Percentiles rank a stretch among this genome's conserved stretches.
phyloP scores from a whole-genome alignment of 768 basidiomycete genomes.

The Kwoniella europaea region DNA sequence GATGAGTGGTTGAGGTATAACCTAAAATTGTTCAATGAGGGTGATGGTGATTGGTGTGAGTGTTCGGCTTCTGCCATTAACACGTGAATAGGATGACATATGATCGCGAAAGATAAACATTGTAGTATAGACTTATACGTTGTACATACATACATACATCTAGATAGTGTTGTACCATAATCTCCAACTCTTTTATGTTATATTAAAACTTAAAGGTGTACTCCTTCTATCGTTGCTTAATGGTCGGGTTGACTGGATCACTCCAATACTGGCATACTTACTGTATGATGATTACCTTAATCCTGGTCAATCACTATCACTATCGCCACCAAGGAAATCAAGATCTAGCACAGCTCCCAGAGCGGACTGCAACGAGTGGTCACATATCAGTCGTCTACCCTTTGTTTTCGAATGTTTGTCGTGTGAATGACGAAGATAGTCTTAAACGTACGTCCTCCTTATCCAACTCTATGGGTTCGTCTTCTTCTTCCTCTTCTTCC shows the following conservation, averaged over 20 bases:
- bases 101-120: too few relatives aligned
- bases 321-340: conserved; percentile 38
- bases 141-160: too few relatives aligned
- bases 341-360: conserved; percentile 38
- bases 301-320: conserved; percentile 17
- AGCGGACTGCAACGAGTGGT: conserved; percentile 29
- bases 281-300: background rate
- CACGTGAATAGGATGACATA: too few relatives aligned
- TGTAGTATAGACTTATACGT: too few relatives aligned
- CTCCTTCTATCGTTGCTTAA: background rate
- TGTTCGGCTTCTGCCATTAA: background rate
- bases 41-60: background rate
- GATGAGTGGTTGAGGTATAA: background rate
- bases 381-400: background rate
- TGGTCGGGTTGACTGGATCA: background rate
- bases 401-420: too few relatives aligned
- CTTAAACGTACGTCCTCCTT: conserved; percentile 23
- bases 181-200: too few relatives aligned
- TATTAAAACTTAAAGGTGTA: background rate
- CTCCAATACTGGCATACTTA: background rate
- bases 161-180: too few relatives aligned
- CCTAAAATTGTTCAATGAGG: background rate
- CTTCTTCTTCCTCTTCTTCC: background rate
- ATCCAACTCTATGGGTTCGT: background rate
- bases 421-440: background rate